phyloP scores from a whole-genome alignment of 768 basidiomycete species.

The Mycena alexandri region DNA sequence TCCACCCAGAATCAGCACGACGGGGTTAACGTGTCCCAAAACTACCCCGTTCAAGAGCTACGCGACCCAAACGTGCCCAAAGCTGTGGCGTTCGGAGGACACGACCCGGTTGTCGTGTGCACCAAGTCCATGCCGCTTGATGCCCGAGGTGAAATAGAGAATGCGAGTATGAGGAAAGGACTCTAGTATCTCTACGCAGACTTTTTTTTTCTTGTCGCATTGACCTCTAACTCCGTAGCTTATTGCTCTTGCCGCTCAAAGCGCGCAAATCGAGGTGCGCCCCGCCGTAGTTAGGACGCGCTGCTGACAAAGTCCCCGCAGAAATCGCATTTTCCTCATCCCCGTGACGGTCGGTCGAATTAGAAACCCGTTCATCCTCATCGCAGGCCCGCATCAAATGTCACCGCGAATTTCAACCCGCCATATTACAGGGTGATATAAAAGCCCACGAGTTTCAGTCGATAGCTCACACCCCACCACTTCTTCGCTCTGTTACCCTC shows the following conservation, averaged over 20 bases:
- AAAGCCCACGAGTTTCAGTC: background rate
- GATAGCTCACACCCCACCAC: background rate
- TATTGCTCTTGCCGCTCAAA: background rate
- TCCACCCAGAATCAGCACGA: conserved; percentile 4
- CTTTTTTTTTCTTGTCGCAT: background rate
- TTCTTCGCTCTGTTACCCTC: background rate
- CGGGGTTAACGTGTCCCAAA: background rate
- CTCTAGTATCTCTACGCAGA: too few relatives aligned
- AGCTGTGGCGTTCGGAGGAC: conserved; percentile 13
- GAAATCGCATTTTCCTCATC: conserved; percentile 19
- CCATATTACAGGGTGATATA: conserved; percentile 5
- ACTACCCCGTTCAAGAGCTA: background rate
- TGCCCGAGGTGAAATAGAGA: background rate
- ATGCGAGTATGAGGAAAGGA: too few relatives aligned
- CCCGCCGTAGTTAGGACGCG: background rate
- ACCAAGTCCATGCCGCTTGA: background rate
- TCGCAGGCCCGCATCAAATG: conserved; percentile 20
- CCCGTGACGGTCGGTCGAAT: conserved; percentile 34
- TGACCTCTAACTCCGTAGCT: background rate
- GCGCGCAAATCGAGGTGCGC: background rate
- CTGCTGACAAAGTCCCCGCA: conserved; percentile 32
- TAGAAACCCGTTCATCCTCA: conserved; percentile 23
- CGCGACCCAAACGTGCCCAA: conserved; percentile 3
- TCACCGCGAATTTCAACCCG: conserved; percentile 27
- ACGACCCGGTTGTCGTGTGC: background rate